These are phyloP conservation scores for Acacia confusa DNA, from an alignment of 306 rosid species.

Conservation along the genomic window DNA sequence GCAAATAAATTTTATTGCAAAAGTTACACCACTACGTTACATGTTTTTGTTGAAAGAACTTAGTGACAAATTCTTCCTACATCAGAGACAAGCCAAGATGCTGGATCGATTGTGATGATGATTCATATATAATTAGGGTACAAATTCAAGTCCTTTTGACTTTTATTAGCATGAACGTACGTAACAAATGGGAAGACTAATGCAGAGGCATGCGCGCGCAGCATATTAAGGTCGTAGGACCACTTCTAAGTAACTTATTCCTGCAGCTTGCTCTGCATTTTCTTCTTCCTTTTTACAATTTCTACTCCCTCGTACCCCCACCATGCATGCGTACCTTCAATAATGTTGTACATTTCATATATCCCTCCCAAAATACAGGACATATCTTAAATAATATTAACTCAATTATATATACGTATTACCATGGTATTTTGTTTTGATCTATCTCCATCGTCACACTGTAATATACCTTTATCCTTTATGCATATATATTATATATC, in stretches of 20 bases:
- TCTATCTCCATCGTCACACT: neutral
- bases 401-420: neutral
- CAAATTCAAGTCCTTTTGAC: neutral
- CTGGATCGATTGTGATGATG: neutral
- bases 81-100: too few species aligned
- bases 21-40: neutral
- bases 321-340: neutral
- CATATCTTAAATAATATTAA: neutral
- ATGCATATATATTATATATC: neutral
- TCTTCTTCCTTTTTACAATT: neutral
- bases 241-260: neutral
- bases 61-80: neutral
- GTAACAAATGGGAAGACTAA: neutral
- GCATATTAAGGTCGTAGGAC: neutral
- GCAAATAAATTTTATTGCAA: neutral
- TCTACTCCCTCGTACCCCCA: neutral
- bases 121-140: neutral
- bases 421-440: neutral
- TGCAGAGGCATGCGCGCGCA: neutral
- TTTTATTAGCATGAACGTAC: neutral
- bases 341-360: constrained; percentile 35
- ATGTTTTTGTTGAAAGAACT: neutral
- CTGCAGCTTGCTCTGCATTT: neutral
- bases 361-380: neutral
- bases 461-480: constrained; percentile 9